Base-by-base conservation (phyloP, 306 rosid genomes). In the Arachis stenosperma region DNA sequence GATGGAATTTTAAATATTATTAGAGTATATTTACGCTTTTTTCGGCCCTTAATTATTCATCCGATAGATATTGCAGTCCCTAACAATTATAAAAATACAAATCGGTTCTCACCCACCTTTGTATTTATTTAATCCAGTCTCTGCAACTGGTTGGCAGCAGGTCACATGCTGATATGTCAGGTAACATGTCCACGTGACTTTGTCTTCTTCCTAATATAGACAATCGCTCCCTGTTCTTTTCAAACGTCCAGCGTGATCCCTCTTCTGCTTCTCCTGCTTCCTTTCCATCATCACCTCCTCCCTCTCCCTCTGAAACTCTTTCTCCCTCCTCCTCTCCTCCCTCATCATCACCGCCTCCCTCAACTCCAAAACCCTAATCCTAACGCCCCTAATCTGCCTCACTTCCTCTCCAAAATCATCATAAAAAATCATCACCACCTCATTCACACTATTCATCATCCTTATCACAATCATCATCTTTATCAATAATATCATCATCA, bases 281-380 rank as follows among this genome's bases (percentile, higher is more conserved):
- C 12, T 11, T 6, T 11, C 14, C 2, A 5, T 1, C 11, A 3
- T 13, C 53, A 33, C 74, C 73, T 80, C 89, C 33, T 12, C 70
- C 65, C 80, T 93, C 81, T 88, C 96, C 65, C 76, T 76, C 67
- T 71, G 77, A 63, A 74, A 85, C 78, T 83, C 88, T 81, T 88
- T 84, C 44, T 90, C 98, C 74, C 90, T 89, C 76, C 87, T 84
- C 81, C 82, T 72, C 76, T 90, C 94, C 65, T 91, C 94, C 71
- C 90, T 86, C 89, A 81, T 89, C 84, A 76, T 74, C 78, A 90
- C 73, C 72, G 78, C 75, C 57, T 88, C 85, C 71, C 90, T 84
- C 84, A 90, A 65, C 60, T 86, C 87, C 83, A 85, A 71, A 53
- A 86, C 86, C 70, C 84, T 81, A 15, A 78, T 9, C 37, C 86